These are phyloP conservation scores for Parietichytrium sp. DNA, from an alignment of 108 stramenopile species.

Conservation along the genomic window DNA sequence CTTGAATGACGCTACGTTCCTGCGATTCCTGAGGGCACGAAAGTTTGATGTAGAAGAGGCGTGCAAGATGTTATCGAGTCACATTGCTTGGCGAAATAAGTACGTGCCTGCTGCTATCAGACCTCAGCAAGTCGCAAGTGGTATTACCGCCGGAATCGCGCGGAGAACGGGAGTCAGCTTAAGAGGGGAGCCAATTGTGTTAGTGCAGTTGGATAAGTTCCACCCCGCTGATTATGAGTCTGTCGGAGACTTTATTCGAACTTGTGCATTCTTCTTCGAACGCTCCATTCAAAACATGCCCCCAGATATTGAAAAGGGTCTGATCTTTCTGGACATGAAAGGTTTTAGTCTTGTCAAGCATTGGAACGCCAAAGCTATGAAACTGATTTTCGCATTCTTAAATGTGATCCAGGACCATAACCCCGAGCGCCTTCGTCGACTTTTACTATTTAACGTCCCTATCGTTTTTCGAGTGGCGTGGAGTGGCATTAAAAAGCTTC, in stretches of 20 bases:
- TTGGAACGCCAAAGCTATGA: constrained; percentile 9
- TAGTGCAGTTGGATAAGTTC: background rate
- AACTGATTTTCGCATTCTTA: background rate
- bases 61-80: background rate
- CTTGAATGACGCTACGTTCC: constrained; percentile 6
- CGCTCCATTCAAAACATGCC: background rate
- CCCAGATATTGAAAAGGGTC: background rate
- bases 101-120: background rate
- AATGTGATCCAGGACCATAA: constrained; percentile 10
- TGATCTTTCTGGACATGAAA: constrained; percentile 19
- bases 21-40: background rate
- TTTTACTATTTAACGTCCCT: constrained; percentile 17
- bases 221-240: constrained; percentile 22
- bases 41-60: background rate
- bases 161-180: background rate
- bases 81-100: background rate
- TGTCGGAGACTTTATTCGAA: background rate
- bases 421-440: background rate
- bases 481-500: background rate
- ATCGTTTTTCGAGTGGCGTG: constrained; percentile 15
- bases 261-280: constrained; percentile 14
- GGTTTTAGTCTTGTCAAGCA: background rate
- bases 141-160: background rate
- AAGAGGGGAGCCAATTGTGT: background rate
- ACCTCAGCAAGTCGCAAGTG: background rate